Conservation (phyloP, 2,329 filamentous ascomycete species). For the Beauveria australis region DNA sequence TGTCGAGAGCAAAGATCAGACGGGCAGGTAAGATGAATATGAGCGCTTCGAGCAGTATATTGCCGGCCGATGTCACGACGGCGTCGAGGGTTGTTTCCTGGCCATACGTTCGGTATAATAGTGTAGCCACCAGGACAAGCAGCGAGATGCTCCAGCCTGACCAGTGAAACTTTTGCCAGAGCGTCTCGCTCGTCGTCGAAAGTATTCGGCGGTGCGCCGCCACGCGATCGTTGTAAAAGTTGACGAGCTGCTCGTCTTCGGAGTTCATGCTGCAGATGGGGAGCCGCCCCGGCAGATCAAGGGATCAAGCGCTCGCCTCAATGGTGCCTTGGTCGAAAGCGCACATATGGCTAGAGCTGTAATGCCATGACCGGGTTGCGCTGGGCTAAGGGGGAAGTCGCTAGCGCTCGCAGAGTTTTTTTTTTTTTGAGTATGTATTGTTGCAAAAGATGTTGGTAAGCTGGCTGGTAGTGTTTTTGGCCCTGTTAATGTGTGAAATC, state of each 20-base stretch:
- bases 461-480: background rate
- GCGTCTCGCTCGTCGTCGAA: conserved; percentile 18
- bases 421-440: background rate
- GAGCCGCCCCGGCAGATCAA: conserved; percentile 4
- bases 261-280: conserved; percentile 26
- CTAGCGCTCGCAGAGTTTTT: background rate
- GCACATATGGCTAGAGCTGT: background rate
- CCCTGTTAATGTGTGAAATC: background rate
- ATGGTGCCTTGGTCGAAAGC: conserved; percentile 1
- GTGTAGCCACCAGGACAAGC: conserved; percentile 24
- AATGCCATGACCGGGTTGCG: conserved; percentile 3
- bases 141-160: conserved; percentile 28
- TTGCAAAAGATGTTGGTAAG: background rate
- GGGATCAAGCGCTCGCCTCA: background rate
- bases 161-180: conserved; percentile 26
- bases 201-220: conserved; percentile 24
- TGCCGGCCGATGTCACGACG: conserved; percentile 21
- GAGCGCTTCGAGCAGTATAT: conserved; percentile 52
- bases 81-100: conserved; percentile 23
- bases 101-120: conserved; percentile 27
- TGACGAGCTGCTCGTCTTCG: conserved; percentile 23
- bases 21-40: conserved; percentile 48
- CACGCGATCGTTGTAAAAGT: conserved; percentile 29
- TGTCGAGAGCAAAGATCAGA: conserved; percentile 49
- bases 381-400: background rate